Evolutionary conservation across 2,329 filamentous ascomycete species (phyloP).

Genomic region (Capronia americana): DNA sequence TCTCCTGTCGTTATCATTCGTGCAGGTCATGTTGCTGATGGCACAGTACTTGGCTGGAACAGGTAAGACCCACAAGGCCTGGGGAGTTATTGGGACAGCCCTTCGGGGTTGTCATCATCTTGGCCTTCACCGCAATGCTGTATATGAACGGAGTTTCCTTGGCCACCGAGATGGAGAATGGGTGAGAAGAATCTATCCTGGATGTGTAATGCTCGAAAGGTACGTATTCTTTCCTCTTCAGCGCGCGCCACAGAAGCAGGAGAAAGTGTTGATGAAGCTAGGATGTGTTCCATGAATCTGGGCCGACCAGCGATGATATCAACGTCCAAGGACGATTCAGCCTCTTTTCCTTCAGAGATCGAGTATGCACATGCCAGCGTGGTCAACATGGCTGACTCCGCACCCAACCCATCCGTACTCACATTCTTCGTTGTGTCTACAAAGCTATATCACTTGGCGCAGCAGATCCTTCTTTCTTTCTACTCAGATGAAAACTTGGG

Average conservation of each 20-base stretch:
- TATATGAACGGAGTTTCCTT: constrained; percentile 37
- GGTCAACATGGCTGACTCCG: background rate
- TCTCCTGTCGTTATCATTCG: constrained; percentile 49
- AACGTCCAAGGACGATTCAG: constrained; percentile 39
- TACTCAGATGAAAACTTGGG: constrained; percentile 5
- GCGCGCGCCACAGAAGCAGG: background rate
- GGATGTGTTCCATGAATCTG: constrained; percentile 49
- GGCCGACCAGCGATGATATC: constrained; percentile 48
- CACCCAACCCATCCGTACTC: background rate
- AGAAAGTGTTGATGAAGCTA: background rate
- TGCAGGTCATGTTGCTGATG: constrained; percentile 57
- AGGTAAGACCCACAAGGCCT: constrained; percentile 56
- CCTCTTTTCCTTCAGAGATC: constrained; percentile 43
- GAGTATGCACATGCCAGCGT: constrained; percentile 42
- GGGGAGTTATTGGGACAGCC: constrained; percentile 57
- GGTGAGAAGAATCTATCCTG: constrained; percentile 43
- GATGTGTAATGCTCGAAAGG: constrained; percentile 46
- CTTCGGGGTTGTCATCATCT: constrained; percentile 56
- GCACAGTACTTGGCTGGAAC: constrained; percentile 59
- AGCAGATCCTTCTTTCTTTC: constrained; percentile 18
- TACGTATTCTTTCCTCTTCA: background rate
- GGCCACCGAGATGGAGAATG: constrained; percentile 42
- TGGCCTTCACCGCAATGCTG: constrained; percentile 54
- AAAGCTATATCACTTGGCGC: constrained; percentile 18
- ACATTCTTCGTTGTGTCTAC: constrained; percentile 20